Evolutionary conservation across 768 basidiomycete species (phyloP), one percentile per base, ranked within the genome.

Genomic region (Pleurotus djamor): DNA sequence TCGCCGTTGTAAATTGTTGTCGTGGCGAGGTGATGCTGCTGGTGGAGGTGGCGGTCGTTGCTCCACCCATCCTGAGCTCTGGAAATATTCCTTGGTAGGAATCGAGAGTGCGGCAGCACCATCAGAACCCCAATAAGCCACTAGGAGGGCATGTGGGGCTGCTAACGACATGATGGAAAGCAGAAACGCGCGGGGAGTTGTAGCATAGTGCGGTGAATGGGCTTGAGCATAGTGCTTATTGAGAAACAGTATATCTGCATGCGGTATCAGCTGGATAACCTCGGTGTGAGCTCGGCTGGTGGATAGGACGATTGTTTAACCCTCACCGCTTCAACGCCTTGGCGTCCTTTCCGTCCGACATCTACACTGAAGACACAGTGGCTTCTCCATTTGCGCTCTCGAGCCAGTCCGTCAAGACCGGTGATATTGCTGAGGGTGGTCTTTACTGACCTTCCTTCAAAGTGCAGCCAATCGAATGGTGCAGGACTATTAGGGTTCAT

Each of bases 391-490:
- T 88, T 91, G 33, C 89, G 82, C 67, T 94, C 92, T 2, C 87
- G 82, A 4, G 91, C 91, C 36, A 94, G 83, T 8, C 91, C 89
- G 63, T 94, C 92, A 47, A 94, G 64, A 4, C 92, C 92, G 34
- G 84, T 79, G 34, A 94, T 83, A 66, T 94, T 94, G 64, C 78
- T 86, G 32, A 91, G 71, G 4, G 91, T 94, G 8, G 89, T 92
- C 70, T 89, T 91, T 35, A 89, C 85, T 0, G 83, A 88, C 2
- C 92, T 77, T 4, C 91, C 92, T 65, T 94, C 92, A 60, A 94
- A 90, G 66, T 94, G 91, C 5, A 94, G 72, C 90, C 92, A 92
- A 63, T 94, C 89, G 56, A 94, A 89, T 0, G 91, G 92, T 0
- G 91, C 89, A 0, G 87, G 87, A 51, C 83, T 87, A 61, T 82